Evolutionary conservation across 139 green algal genomes (phyloP), one percentile per base, ranked within the genome.

Genomic region (Astrephomene gubernaculifera): DNA sequence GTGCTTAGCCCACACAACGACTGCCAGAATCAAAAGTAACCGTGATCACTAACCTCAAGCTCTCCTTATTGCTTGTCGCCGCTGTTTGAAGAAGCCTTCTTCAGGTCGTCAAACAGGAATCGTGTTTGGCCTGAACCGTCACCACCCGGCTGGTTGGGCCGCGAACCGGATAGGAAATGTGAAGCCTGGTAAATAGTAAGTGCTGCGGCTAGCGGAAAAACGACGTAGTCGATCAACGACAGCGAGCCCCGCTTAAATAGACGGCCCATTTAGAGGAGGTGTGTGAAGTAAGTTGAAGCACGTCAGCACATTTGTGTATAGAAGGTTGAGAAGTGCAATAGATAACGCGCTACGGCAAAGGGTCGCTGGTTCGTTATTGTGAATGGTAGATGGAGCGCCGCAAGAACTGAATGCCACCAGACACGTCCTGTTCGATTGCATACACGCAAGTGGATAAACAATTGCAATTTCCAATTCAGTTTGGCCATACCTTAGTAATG

Each of bases 61-160:
- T 29, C 57, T 35, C 22, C 57, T 67, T 69, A 70, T 38, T 81
- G 31, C 38, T 71, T 82, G 25, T 33, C 35, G 5, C 39, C 22
- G 25, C 57, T 57, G 7, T 54, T 53, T 35, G 49, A 19, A 5
- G 72, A 6, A 12, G 27, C 39, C 29, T 38, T 61, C 60, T 74
- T 84, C 43, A 84, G 25, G 63, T 84, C 78, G 78, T 84, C 78
- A n/a, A 84, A 21, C 43, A 84, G 39, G 43, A 84, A 84, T 10
- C 78, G 60, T 0, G 76, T 39, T 5, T 33, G 35, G 1, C 61
- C 43, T 17, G 39, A 24, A 6, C 27, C 33, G 0, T 64, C 61
- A 4, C 19, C 21, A 24, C 19, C 25, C 17, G 41, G 14, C 6
- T 53, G 17, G 41, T 33, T 41, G 5, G 73, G 29, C 2, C 12